Conservation (phyloP, 192 early-diverging fungal genomes). For the Coemansia pectinata region DNA sequence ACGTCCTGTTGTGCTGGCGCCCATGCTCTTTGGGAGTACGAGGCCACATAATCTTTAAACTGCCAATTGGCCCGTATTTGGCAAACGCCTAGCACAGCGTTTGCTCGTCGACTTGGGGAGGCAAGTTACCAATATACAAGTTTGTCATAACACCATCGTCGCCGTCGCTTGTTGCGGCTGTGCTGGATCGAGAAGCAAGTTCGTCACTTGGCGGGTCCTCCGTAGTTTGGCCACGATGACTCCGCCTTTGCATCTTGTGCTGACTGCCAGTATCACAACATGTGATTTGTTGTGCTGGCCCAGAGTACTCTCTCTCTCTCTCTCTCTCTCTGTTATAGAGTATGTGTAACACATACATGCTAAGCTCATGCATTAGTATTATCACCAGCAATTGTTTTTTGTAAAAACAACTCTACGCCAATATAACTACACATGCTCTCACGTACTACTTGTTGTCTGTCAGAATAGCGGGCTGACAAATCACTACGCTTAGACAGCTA, state of each 20-base stretch:
- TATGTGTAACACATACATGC: too few relatives aligned
- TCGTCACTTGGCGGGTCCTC: neutral
- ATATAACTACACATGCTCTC: too few relatives aligned
- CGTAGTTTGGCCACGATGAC: slow-evolving; percentile 2
- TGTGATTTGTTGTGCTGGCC: too few relatives aligned
- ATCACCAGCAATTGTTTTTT: too few relatives aligned
- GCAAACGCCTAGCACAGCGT: slow-evolving; percentile 76
- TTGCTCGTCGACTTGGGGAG: slow-evolving; percentile 72
- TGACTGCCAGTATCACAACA: too few relatives aligned
- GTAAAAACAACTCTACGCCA: too few relatives aligned
- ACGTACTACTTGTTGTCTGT: too few relatives aligned
- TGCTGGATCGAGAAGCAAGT: slow-evolving; percentile 2
- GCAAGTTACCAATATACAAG: slow-evolving; percentile 80
- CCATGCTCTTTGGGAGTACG: slow-evolving; percentile 80
- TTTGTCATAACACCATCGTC: slow-evolving; percentile 81
- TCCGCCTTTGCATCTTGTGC: slow-evolving; percentile 29
- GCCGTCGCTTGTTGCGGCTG: slow-evolving; percentile 36
- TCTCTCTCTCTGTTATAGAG: too few relatives aligned
- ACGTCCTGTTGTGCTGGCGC: slow-evolving; percentile 77
- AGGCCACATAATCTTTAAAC: slow-evolving; percentile 96
- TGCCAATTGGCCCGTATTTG: slow-evolving; percentile 79
- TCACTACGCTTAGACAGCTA: too few relatives aligned
- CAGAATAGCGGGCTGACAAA: too few relatives aligned
- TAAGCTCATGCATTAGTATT: too few relatives aligned
- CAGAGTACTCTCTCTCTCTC: too few relatives aligned